These are phyloP conservation scores for Allium fistulosum DNA, from an alignment of 106 monocot genomes.

Conservation along the genomic window DNA sequence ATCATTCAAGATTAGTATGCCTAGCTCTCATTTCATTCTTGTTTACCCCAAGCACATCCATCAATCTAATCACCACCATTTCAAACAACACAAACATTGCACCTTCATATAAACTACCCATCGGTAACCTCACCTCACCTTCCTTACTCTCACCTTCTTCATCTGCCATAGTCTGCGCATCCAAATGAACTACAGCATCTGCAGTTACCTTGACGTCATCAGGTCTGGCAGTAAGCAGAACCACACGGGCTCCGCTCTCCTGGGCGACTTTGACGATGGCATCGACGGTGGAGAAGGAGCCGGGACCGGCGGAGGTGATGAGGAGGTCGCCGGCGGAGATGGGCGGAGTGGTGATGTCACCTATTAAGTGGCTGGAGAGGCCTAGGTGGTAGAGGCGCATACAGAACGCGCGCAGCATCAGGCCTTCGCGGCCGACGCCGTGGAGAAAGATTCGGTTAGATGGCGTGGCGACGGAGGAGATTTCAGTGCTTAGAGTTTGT, in stretches of 20 bases:
- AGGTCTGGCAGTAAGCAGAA: slow-evolving; percentile 61
- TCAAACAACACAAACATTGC: slow-evolving; percentile 95
- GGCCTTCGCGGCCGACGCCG: slow-evolving; percentile 89
- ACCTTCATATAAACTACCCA: slow-evolving; percentile 94
- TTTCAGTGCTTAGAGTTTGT: slow-evolving; percentile 42
- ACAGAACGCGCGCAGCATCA: slow-evolving; percentile 81
- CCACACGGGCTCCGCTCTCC: slow-evolving; percentile 48
- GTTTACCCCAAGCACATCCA: slow-evolving; percentile 27
- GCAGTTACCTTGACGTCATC: slow-evolving; percentile 38
- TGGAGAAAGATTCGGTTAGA: slow-evolving; percentile 43
- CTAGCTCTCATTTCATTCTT: slow-evolving; percentile 45
- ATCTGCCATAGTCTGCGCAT: slow-evolving; percentile 84
- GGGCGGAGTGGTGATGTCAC: slow-evolving; percentile 88
- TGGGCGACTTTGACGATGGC: slow-evolving; percentile 67
- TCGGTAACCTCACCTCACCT: slow-evolving; percentile 38
- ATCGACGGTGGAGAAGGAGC: slow-evolving; percentile 79
- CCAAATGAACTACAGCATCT: slow-evolving; percentile 50
- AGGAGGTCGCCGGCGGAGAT: slow-evolving; percentile 67
- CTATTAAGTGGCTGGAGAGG: slow-evolving; percentile 65
- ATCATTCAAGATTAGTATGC: slow-evolving; percentile 80
- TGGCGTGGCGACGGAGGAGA: slow-evolving; percentile 22
- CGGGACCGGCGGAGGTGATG: slow-evolving; percentile 84
- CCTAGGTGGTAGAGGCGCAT: slow-evolving; percentile 97
- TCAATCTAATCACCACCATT: slow-evolving; percentile 63
- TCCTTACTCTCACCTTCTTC: slow-evolving; percentile 10